Conservation (phyloP, 495 filamentous ascomycete genomes). For the Clohesyomyces aquaticus region DNA sequence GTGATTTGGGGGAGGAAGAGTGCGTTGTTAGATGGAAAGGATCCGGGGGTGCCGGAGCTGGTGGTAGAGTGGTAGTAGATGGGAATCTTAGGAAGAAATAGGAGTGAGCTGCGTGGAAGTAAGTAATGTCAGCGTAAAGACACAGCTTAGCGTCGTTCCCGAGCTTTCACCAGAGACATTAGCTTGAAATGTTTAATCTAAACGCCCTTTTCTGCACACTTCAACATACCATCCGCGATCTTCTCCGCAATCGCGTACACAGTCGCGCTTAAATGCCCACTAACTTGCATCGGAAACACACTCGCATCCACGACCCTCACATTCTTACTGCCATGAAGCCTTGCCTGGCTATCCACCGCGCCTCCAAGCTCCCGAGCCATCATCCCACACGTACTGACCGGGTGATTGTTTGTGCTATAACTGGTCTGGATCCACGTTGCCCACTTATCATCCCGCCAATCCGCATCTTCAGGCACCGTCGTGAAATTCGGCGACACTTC, state of each 20-base stretch:
- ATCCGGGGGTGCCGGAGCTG: constrained; percentile 12
- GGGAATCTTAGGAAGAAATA: too few relatives aligned
- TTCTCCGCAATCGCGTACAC: constrained; percentile 30
- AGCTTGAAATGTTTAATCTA: too few relatives aligned
- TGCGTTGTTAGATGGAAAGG: constrained; percentile 14
- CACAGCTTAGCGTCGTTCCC: too few relatives aligned
- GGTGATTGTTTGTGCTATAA: constrained; percentile 26
- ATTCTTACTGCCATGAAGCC: constrained; percentile 25
- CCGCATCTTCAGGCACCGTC: constrained; percentile 15
- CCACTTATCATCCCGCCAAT: constrained; percentile 10
- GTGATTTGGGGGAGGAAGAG: constrained; percentile 12
- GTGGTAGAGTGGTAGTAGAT: too few relatives aligned
- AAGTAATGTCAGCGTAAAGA: too few relatives aligned
- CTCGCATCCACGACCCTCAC: constrained; percentile 35
- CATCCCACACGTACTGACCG: constrained; percentile 28
- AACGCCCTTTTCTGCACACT: not conserved
- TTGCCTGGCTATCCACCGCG: constrained; percentile 26
- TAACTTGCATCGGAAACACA: constrained; percentile 22
- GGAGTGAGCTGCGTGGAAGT: too few relatives aligned
- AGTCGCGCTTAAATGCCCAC: constrained; percentile 24
- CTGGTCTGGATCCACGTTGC: constrained; percentile 5
- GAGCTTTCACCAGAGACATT: too few relatives aligned
- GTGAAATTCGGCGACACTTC: constrained; percentile 9
- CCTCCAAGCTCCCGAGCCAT: constrained; percentile 25
- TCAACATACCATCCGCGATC: constrained; percentile 17